A percentile compares a stretch with the other conserved stretches of the same genome.
phyloP scores from a whole-genome alignment of 2,329 filamentous ascomycete genomes.

The Sporothrix pallida region DNA sequence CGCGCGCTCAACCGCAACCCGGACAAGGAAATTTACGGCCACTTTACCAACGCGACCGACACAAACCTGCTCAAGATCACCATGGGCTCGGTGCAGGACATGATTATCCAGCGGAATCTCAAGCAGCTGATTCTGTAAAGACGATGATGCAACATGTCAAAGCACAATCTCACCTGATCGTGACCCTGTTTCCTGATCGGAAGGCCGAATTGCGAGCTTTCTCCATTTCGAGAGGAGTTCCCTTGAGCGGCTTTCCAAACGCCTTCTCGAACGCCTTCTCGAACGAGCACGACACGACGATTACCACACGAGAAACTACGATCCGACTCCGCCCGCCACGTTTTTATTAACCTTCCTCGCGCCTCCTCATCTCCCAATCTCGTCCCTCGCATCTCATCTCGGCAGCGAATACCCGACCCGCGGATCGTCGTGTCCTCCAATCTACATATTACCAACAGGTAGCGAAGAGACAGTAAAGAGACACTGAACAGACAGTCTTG shows the following conservation, averaged over 20 bases:
- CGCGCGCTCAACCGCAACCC: slow-evolving; percentile 73
- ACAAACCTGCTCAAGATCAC: slow-evolving; percentile 83
- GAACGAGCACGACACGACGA: slow-evolving; percentile 12
- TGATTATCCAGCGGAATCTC: slow-evolving; percentile 84
- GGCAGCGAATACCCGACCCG: slow-evolving; percentile 29
- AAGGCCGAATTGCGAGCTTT: not conserved
- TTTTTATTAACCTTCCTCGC: slow-evolving; percentile 6
- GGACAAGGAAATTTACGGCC: slow-evolving; percentile 67
- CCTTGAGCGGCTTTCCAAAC: too few species aligned
- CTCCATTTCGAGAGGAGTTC: not conserved
- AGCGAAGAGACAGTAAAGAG: too few species aligned
- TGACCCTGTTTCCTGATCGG: not conserved
- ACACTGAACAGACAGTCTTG: not conserved
- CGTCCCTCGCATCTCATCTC: slow-evolving; percentile 1
- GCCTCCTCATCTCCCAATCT: too few species aligned
- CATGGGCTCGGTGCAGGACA: slow-evolving; percentile 85
- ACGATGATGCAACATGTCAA: too few species aligned
- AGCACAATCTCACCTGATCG: not conserved
- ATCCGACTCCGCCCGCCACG: not conserved
- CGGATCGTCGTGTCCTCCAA: not conserved
- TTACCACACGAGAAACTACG: not conserved
- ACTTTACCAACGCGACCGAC: slow-evolving; percentile 67
- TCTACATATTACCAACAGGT: not conserved
- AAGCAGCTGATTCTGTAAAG: slow-evolving; percentile 76
- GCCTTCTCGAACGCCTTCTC: not conserved